Percentiles rank a stretch among this genome's conserved stretches.
These are phyloP conservation scores for Fusarium sp. DNA, from an alignment of 2,329 filamentous ascomycete genomes.

Conservation along the genomic window DNA sequence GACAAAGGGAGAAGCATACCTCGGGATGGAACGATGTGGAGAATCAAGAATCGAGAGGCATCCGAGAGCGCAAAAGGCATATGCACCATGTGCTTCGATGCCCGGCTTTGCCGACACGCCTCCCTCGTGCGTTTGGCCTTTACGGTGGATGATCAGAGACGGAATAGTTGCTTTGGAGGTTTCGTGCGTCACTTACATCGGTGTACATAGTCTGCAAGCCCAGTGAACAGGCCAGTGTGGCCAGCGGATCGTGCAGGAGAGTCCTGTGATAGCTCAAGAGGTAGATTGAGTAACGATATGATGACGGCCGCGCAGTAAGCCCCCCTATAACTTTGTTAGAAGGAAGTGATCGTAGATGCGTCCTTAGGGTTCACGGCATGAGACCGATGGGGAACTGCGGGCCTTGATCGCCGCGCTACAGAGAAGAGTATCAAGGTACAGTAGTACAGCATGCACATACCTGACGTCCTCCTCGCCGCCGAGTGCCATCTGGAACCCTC, in stretches of 20 bases:
- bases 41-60: slow-evolving; percentile 87
- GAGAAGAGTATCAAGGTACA: not conserved
- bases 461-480: slow-evolving; percentile 94
- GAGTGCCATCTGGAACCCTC: slow-evolving; percentile 87
- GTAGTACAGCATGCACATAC: slow-evolving; percentile 57
- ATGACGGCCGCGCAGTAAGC: slow-evolving; percentile 92
- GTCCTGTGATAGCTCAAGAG: slow-evolving; percentile 79
- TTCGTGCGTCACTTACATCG: slow-evolving; percentile 69
- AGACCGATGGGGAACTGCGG: slow-evolving; percentile 18
- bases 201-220: slow-evolving; percentile 82
- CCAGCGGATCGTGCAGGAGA: slow-evolving; percentile 74
- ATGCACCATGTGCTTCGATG: slow-evolving; percentile 94
- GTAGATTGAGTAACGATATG: slow-evolving; percentile 84
- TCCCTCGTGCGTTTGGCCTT: slow-evolving; percentile 93
- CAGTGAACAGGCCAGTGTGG: slow-evolving; percentile 72
- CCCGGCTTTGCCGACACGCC: slow-evolving; percentile 88
- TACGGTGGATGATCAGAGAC: slow-evolving; percentile 35
- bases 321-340: slow-evolving; percentile 64
- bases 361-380: slow-evolving; percentile 10
- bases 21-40: slow-evolving; percentile 78
- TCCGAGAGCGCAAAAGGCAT: slow-evolving; percentile 93
- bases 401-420: slow-evolving; percentile 24
- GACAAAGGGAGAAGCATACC: slow-evolving; percentile 60
- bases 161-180: slow-evolving; percentile 17
- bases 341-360: not conserved